Evolutionary conservation across 208 protist genomes (phyloP), one percentile per base, ranked within the genome.

Genomic region (Leptomonas seymouri): DNA sequence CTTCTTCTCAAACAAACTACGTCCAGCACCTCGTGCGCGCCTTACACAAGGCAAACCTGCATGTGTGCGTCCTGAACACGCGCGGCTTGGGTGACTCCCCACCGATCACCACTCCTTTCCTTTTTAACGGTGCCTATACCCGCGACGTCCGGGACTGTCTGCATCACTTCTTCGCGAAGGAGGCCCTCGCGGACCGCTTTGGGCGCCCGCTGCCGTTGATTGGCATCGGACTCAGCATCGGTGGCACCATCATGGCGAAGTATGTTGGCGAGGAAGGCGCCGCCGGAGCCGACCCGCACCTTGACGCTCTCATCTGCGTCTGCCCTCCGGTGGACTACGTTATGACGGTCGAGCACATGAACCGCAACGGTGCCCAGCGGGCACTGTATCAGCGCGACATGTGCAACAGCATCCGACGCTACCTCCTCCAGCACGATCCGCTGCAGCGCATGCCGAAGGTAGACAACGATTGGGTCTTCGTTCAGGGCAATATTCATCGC

Each of bases 201-300:
- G 56, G 60, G 12, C 51, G 34, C 2, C 39, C 16, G 7, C 21
- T 81, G 54, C 82, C 86, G n/a, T 64, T 89, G 14, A 68, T 89
- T 21, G 80, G 69, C 28, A 20, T 91, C 15, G 86, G 86, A 3
- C 72, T 91, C 39, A 78, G 71, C 56, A 74, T 88, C 44, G 86
- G 86, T 49, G 86, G 86, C 14, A 77, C 68, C 12, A 78, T 81
- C 49, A 36, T 88, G 20, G 81, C 74, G 49, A 86, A 89, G 66
- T 91, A 87, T 64, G 34, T 91, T n/a, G 86, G 81, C 30, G 86
- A 91, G 60, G 67, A 84, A n/a, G 85, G 85, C 28, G 60, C 67
- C 14, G 67, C 71, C 42, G 79, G 76, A 20, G 72, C 53, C 7
- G 56, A 77, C 28, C 64, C 53, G 30, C 55, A 67, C 42, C 34